phyloP scores from a whole-genome alignment of 176 grass and related monocot genomes.

The Pontederia crassipes region DNA sequence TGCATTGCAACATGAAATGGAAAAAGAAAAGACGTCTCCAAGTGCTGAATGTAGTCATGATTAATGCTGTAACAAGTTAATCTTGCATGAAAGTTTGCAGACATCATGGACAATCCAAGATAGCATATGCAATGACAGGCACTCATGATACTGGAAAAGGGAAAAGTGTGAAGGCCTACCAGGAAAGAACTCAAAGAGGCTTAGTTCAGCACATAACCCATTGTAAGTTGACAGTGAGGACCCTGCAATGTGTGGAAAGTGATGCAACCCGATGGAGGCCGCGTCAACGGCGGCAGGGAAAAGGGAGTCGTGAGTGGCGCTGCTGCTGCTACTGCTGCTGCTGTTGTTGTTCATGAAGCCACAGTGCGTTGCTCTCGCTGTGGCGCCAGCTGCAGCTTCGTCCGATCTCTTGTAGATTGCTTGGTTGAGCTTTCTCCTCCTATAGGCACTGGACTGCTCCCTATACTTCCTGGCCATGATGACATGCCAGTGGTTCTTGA shows the following conservation, averaged over 20 bases:
- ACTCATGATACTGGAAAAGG: too few relatives aligned
- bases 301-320: background rate
- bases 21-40: background rate
- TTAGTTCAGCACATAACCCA: background rate
- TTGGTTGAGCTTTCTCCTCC: background rate
- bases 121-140: too few relatives aligned
- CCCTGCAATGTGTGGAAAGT: background rate
- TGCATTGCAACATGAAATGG: background rate
- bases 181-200: slow-evolving; percentile 4
- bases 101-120: too few relatives aligned
- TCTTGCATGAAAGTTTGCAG: too few relatives aligned
- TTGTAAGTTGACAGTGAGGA: background rate
- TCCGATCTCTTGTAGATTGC: background rate
- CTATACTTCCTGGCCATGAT: slow-evolving; percentile 17
- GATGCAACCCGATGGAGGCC: background rate
- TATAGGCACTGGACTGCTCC: slow-evolving; percentile 4
- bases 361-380: too few relatives aligned
- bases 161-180: background rate
- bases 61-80: too few relatives aligned
- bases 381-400: background rate
- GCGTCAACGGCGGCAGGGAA: background rate
- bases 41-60: too few relatives aligned
- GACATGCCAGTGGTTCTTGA: slow-evolving; percentile 15
- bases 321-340: background rate
- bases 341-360: background rate